phyloP scores from a whole-genome alignment of 2,329 filamentous ascomycete species.

The Ceratocystiopsis sp. region DNA sequence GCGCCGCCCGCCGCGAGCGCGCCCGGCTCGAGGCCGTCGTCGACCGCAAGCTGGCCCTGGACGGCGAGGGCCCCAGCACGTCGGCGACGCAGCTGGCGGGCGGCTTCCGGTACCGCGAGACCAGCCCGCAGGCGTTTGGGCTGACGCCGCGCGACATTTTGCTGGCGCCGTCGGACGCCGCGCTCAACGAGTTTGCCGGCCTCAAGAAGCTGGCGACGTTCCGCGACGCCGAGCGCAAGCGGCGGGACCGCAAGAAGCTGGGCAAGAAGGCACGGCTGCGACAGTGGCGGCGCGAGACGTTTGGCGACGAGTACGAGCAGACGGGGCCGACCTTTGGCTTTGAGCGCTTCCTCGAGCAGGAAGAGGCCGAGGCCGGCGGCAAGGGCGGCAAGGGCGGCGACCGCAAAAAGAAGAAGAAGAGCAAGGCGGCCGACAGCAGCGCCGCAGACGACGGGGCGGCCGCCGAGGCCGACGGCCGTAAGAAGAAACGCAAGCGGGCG shows the following conservation, averaged over 20 bases:
- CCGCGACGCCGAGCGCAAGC: constrained; percentile 77
- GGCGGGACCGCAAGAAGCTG: constrained; percentile 69
- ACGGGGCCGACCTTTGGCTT: constrained; percentile 42
- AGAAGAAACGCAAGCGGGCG: constrained; percentile 36
- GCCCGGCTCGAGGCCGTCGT: constrained; percentile 73
- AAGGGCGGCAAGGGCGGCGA: constrained; percentile 15
- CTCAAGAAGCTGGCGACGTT: constrained; percentile 91
- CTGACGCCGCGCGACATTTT: constrained; percentile 83
- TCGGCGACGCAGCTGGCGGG: constrained; percentile 10
- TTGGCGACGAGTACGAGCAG: constrained; percentile 39
- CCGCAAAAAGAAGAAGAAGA: constrained; percentile 15
- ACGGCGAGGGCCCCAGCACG: constrained; percentile 35
- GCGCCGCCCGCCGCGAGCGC: constrained; percentile 62
- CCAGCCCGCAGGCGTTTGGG: constrained; percentile 76
- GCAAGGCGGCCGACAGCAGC: constrained; percentile 4
- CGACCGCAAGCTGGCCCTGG: constrained; percentile 62
- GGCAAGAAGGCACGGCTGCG: constrained; percentile 84
- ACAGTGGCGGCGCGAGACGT: constrained; percentile 60
- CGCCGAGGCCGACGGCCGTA: constrained; percentile 15
- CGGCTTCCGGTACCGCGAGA: constrained; percentile 84
- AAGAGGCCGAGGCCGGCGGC: constrained; percentile 9
- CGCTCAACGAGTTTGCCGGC: constrained; percentile 79
- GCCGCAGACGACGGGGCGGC: background rate
- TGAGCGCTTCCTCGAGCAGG: constrained; percentile 17
- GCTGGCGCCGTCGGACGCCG: constrained; percentile 65